Conservation (phyloP, 768 basidiomycete species). For the Panaeolus papilionaceus region DNA sequence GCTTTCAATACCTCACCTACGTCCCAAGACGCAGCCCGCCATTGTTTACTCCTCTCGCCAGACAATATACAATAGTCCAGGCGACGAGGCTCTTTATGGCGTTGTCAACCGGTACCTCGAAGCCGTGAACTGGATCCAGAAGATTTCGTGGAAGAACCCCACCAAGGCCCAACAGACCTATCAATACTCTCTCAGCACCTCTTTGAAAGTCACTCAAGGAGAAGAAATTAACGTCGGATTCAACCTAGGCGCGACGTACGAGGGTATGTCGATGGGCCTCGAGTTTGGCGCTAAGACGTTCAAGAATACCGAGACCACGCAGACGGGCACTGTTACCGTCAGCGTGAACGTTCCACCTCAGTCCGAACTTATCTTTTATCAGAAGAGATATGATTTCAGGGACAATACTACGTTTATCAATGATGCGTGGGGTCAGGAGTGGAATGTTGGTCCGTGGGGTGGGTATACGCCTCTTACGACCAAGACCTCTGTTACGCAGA, state of each 20-base stretch:
- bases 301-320: neutral
- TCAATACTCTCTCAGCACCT: neutral
- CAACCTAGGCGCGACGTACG: neutral
- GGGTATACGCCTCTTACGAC: neutral
- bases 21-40: neutral
- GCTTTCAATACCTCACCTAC: neutral
- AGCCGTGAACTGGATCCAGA: neutral
- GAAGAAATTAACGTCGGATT: neutral
- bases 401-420: neutral
- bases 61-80: neutral
- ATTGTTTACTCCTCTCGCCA: neutral
- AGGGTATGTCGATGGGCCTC: neutral
- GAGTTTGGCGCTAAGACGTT: neutral
- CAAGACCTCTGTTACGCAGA: neutral
- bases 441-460: neutral
- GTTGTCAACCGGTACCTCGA: neutral
- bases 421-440: conserved; percentile 8
- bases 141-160: neutral
- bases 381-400: neutral
- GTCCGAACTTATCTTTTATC: neutral
- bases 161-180: neutral
- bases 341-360: neutral
- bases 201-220: neutral
- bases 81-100: neutral
- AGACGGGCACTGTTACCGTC: neutral